A percentile compares a stretch with the other conserved stretches of the same genome.
phyloP scores from a whole-genome alignment of 495 filamentous ascomycete genomes.

The Ascobolus immersus region DNA sequence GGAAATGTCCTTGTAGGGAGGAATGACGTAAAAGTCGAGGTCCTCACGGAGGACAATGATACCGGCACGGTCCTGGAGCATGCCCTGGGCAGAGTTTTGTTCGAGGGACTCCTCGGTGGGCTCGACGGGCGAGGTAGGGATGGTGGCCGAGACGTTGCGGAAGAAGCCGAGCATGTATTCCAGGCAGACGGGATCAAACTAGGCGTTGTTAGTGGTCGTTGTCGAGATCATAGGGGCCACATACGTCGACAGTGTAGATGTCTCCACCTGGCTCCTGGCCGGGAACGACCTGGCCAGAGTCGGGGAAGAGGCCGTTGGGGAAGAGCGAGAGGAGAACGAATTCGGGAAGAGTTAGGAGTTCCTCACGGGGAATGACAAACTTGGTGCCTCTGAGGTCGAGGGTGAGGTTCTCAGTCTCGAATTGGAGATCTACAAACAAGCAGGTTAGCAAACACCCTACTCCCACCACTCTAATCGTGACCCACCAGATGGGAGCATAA shows the following conservation, averaged over 20 bases:
- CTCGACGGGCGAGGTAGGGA: slow-evolving; percentile 42
- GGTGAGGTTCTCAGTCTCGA: slow-evolving; percentile 59
- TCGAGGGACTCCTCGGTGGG: slow-evolving; percentile 28
- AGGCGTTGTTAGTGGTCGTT: slow-evolving; percentile 18
- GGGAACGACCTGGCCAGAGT: slow-evolving; percentile 84
- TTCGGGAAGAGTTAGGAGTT: slow-evolving; percentile 82
- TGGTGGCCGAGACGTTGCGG: slow-evolving; percentile 77
- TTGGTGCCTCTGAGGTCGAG: slow-evolving; percentile 71
- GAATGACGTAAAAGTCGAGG: slow-evolving; percentile 91
- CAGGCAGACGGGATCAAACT: slow-evolving; percentile 90
- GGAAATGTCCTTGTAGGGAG: slow-evolving; percentile 60
- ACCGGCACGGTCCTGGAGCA: slow-evolving; percentile 58
- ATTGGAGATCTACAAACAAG: slow-evolving; percentile 6
- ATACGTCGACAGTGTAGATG: slow-evolving; percentile 86
- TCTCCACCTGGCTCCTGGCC: slow-evolving; percentile 49
- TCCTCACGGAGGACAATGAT: slow-evolving; percentile 96
- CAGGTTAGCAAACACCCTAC: slow-evolving; percentile 1
- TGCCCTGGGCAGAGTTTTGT: slow-evolving; percentile 14
- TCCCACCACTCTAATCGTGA: slow-evolving; percentile 23
- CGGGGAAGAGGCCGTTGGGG: slow-evolving; percentile 88
- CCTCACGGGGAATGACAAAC: slow-evolving; percentile 81
- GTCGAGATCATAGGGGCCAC: slow-evolving; percentile 19
- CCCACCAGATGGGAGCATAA: slow-evolving; percentile 73
- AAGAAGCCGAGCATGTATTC: slow-evolving; percentile 99
- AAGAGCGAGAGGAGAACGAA: slow-evolving; percentile 98